Evolutionary conservation across 495 filamentous ascomycete species (phyloP), one percentile per base, ranked within the genome.

Genomic region (Astrothelium subdiscretum): DNA sequence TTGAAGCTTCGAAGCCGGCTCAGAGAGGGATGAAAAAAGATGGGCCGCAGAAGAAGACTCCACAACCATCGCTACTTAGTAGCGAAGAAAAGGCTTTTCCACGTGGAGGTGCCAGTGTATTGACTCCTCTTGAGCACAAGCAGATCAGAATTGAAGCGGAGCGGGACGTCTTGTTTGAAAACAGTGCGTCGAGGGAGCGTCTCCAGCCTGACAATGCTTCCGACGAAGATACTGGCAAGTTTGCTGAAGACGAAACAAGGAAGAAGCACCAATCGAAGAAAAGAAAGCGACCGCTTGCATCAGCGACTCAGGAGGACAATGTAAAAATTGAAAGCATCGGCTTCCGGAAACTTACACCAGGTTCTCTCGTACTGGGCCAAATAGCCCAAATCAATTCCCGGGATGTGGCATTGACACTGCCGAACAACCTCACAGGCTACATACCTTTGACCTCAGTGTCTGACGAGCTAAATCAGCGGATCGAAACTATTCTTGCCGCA

Each of bases 91-190:
- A 83, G 3, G 75, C 91, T 31, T 98, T 98, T 71, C 94, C 95
- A 70, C 84, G 94, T 78, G 94, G 94, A 60, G 95, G 94, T 61
- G 94, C 81, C 15, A 94, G 90, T 71, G 80, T 95, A 52, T 77
- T 98, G 73, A 96, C 94, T 8, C 91, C 94, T 27, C 79, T 98
- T 59, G 94, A 98, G 72, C 85, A 94, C 67, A 96, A 96, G 76
- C 89, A 97, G 74, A 96, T 98, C 67, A 88, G 94, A 68, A 89
- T 94, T 63, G 87, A 97, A 74, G 94, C 94, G 31, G 91, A 85
- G 66, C 84, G 86, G 69, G 94, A 98, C 80, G 92, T 92, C 27
- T 79, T 97, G 10, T 97, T 97, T 70, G 94, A 97, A 76, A 85
- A 95, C 67, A 81, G 85, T 62, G 81, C 82, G 15, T 80, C 72